Base-by-base conservation (phyloP, 2,329 filamentous ascomycete genomes). In the Neurospora crassa region DNA sequence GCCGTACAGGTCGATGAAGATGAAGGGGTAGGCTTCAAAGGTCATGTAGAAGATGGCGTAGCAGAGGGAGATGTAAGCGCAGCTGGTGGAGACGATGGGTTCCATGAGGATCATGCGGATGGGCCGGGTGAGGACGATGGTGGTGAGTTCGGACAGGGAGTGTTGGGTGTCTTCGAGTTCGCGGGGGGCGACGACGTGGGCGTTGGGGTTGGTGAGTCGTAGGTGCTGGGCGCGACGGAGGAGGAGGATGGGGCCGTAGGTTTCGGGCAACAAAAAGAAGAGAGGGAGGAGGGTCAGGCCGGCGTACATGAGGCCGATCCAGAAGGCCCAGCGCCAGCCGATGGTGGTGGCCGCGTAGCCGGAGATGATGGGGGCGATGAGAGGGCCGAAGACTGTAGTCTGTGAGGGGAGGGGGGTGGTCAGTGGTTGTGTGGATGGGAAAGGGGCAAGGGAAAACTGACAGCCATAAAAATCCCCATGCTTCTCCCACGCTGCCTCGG, bases 21-120 rank as follows among this genome's bases (percentile, higher is more conserved):
- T 91, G 72, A 90, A 84, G 1, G 89, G 89, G 78, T 90, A 94
- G 2, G 91, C 90, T 78, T 93, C 89, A 76, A 95, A 93, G 77
- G 89, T 93, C 81, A 94, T 92, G 83, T 88, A 87, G 77, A 87
- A 87, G 74, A 87, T 86, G 68, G 83, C 86, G 77, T 93, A 94
- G 42, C 89, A 85, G 40, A 94, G 83, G 42, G 92, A 89, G 12
- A 94, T 83, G 79, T 93, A 94, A 77, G 88, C 78, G 78, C 90
- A 93, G 1, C 87, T 88, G 68, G 89, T 90, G 34, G 89, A 83
- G 8, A 95, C 91, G 68, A 95, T 91, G 68, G 90, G 89, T 77
- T 96, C 92, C 63, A 86, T 89, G 69, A 87, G 67, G 41, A 91
- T 83, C 92, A 95, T 95, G 37, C 90, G 85, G 6, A 94, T 79